Percentiles rank a stretch among this genome's conserved stretches.
These are phyloP conservation scores for Penicillium sp. DNA, from an alignment of 2,329 filamentous ascomycete genomes.

Conservation along the genomic window DNA sequence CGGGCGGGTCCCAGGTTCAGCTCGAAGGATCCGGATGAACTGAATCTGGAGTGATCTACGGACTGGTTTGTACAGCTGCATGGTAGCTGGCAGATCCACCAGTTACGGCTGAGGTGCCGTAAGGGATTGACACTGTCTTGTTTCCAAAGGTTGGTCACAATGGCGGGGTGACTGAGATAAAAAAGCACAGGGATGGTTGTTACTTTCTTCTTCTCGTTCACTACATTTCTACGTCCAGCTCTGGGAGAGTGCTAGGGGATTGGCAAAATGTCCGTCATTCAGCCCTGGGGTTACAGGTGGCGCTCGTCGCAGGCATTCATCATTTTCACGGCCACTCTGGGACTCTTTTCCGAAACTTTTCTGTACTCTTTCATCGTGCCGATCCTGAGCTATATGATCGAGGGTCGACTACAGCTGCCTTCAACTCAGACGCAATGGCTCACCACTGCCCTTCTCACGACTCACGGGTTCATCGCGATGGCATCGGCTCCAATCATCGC, in stretches of 20 bases:
- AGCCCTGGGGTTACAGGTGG: not conserved
- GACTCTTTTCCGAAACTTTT: constrained; percentile 22
- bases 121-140: too few relatives aligned
- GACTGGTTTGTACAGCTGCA: too few relatives aligned
- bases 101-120: too few relatives aligned
- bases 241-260: not conserved
- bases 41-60: too few relatives aligned
- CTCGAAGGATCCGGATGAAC: too few relatives aligned
- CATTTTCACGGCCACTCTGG: not conserved
- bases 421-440: constrained; percentile 21
- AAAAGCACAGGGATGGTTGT: too few relatives aligned
- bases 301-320: not conserved
- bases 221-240: not conserved
- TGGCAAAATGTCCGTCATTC: not conserved
- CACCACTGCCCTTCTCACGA: constrained; percentile 23
- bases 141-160: too few relatives aligned
- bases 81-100: too few relatives aligned
- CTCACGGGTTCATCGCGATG: constrained; percentile 23
- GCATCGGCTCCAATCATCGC: constrained; percentile 24
- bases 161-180: too few relatives aligned
- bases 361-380: constrained; percentile 33
- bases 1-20: too few relatives aligned
- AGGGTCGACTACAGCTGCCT: constrained; percentile 23
- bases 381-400: constrained; percentile 30
- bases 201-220: too few relatives aligned